These are phyloP conservation scores for Cercospora nicotianae DNA, from an alignment of 2,329 filamentous ascomycete genomes.

Conservation along the genomic window DNA sequence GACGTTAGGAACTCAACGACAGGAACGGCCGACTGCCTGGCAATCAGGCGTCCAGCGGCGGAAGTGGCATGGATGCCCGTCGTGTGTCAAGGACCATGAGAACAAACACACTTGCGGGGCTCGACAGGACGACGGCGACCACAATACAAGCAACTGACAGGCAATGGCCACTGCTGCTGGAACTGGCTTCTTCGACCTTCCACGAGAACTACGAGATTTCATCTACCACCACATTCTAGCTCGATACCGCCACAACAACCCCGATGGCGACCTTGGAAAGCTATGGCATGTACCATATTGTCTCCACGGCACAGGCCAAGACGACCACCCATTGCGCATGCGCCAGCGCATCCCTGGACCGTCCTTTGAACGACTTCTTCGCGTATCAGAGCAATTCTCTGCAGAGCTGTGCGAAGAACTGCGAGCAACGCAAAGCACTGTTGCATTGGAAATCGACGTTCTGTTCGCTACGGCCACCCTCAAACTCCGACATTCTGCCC, in stretches of 20 bases:
- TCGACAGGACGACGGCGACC: neutral
- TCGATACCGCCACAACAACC: neutral
- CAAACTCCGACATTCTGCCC: conserved; percentile 3
- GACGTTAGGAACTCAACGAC: neutral
- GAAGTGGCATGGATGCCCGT: neutral
- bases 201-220: conserved; percentile 3
- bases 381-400: neutral
- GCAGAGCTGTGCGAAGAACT: neutral
- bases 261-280: neutral
- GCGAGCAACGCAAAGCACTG: neutral
- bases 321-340: conserved; percentile 6
- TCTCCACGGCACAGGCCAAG: neutral
- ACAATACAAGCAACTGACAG: neutral
- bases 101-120: neutral
- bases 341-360: neutral
- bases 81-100: neutral
- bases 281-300: neutral
- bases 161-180: neutral
- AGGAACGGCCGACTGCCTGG: neutral
- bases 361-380: conserved; percentile 4
- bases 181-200: neutral
- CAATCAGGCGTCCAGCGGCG: neutral
- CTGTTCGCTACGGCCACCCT: neutral
- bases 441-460: neutral
- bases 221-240: neutral